These are phyloP conservation scores for Avena eriantha DNA, from an alignment of 176 grass and related monocot genomes.

Conservation along the genomic window DNA sequence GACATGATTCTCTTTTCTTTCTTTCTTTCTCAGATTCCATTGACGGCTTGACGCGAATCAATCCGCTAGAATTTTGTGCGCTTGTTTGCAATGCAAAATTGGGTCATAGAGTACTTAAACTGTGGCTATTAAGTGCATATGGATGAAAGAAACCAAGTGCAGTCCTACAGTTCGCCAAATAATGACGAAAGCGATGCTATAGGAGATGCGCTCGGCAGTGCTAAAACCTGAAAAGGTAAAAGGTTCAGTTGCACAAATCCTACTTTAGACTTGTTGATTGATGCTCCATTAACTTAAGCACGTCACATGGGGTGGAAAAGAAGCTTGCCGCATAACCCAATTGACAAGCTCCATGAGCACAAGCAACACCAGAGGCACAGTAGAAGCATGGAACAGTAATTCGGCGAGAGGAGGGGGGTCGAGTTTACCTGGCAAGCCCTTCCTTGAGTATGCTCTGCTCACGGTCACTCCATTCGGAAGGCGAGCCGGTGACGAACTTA, in stretches of 20 bases:
- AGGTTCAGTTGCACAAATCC: constrained; percentile 29
- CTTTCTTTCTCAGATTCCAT: constrained; percentile 5
- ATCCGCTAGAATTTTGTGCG: not conserved
- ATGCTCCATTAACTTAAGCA: constrained; percentile 37
- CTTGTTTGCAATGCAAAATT: constrained; percentile 17
- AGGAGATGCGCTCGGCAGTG: constrained; percentile 22
- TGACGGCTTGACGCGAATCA: not conserved
- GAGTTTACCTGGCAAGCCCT: constrained; percentile 66
- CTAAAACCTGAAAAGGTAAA: constrained; percentile 30
- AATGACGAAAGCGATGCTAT: constrained; percentile 2
- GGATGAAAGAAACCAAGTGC: constrained; percentile 28
- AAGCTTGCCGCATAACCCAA: not conserved
- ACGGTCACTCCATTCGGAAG: constrained; percentile 65
- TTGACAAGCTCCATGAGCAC: not conserved
- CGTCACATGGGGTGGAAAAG: constrained; percentile 30
- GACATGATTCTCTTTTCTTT: not conserved
- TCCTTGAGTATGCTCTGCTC: constrained; percentile 77
- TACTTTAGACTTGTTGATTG: constrained; percentile 31
- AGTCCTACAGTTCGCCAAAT: constrained; percentile 24
- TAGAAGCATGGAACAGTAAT: not conserved
- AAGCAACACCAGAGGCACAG: constrained; percentile 19
- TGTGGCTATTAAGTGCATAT: constrained; percentile 6
- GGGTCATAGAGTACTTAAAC: constrained; percentile 8
- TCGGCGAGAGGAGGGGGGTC: not conserved
- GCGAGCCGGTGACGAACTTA: constrained; percentile 64